Base-by-base conservation (phyloP, 2,329 filamentous ascomycete genomes). In the Aspergillus costaricaensis region DNA sequence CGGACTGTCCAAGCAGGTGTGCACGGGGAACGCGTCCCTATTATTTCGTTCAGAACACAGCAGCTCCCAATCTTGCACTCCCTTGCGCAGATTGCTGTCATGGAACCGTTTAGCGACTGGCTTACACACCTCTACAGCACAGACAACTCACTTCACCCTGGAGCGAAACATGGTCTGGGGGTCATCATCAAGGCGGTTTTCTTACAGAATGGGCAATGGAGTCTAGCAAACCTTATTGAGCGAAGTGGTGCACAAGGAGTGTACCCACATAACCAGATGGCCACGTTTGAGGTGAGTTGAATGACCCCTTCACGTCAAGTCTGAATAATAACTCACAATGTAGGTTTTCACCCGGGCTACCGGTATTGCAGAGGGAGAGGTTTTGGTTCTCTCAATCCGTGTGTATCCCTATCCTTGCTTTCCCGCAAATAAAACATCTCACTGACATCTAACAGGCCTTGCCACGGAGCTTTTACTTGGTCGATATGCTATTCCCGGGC, bases 51-150 rank as follows among this genome's bases (percentile, higher is more conserved):
- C 48, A 64, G 69, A 9, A 71, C 69, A 1, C 68, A 72, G 41
- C 68, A 72, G 12, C 60, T 61, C 1, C 69, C 68, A 0, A 69
- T 71, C 10, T 43, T 71, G 15, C 67, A 71, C 47, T 57, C 66
- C 1, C 38, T 71, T 3, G 67, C 68, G 0, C 64, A 65, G 19
- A 54, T 57, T 12, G 43, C 43, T 30, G 58, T 64, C 5, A 53
- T 65, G 2, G 32, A 64, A 21, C 38, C 59, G 0, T 62, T 62
- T 43, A 5, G 58, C 1, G 21, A 59, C 12, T 27, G 53, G 6
- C 32, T 61, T 8, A 70, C 73, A 0, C 77, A 78, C 0, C 76
- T 78, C 1, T 74, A 57, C n/a, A 82, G 63, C 14, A 71, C 65
- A 10, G 21, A 25, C 10, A 56, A 23, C 1, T 15, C 57, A 2